Evolutionary conservation across 2,329 filamentous ascomycete genomes (phyloP).

Genomic region (Diaporthe destruens): DNA sequence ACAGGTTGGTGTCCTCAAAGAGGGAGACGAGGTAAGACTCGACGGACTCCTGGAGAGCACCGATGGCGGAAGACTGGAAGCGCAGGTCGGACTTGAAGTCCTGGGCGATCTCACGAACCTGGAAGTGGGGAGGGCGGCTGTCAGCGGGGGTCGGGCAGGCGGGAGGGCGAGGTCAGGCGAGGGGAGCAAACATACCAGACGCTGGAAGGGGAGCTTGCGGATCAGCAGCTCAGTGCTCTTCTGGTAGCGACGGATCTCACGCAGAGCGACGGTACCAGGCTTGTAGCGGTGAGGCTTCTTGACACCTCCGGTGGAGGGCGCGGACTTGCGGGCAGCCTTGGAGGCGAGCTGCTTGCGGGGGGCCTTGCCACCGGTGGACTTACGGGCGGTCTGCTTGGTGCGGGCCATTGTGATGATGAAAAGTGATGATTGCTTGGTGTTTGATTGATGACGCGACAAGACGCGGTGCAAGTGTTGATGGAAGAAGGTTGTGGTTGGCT

Average conservation of each 20-base stretch:
- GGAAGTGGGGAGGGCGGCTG: slow-evolving; percentile 38
- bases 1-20: slow-evolving; percentile 98
- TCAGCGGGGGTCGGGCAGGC: slow-evolving; percentile 41
- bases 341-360: slow-evolving; percentile 97
- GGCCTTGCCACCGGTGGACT: slow-evolving; percentile 85
- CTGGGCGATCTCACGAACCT: slow-evolving; percentile 93
- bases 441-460: slow-evolving; percentile 46
- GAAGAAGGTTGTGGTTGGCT: slow-evolving; percentile 45
- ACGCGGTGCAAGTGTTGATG: slow-evolving; percentile 49
- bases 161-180: background rate
- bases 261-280: slow-evolving; percentile 95
- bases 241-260: slow-evolving; percentile 99
- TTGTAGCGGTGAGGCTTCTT: slow-evolving; percentile 95
- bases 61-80: slow-evolving; percentile 98
- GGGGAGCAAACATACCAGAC: slow-evolving; percentile 73
- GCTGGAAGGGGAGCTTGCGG: slow-evolving; percentile 97
- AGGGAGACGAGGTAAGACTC: slow-evolving; percentile 99
- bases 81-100: slow-evolving; percentile 96
- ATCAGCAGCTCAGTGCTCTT: slow-evolving; percentile 97
- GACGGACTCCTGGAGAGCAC: slow-evolving; percentile 96
- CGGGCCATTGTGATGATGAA: slow-evolving; percentile 66
- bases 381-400: slow-evolving; percentile 77
- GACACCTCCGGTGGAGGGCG: slow-evolving; percentile 95
- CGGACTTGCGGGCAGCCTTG: slow-evolving; percentile 98
- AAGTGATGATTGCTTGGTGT: slow-evolving; percentile 46